Evolutionary conservation across 768 basidiomycete species (phyloP).

Genomic region (Termitomyces sp.): DNA sequence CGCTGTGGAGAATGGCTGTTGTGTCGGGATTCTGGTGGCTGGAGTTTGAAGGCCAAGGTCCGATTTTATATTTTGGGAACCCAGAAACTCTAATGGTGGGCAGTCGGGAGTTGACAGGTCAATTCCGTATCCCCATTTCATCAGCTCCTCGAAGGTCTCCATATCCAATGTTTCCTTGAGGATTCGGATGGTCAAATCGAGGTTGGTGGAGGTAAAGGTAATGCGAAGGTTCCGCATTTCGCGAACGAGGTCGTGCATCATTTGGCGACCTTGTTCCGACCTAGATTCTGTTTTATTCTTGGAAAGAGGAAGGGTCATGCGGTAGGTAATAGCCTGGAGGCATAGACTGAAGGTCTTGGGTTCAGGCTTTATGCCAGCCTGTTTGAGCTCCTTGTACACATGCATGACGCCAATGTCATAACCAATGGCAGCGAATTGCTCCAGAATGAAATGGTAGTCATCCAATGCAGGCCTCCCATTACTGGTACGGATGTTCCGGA

Average conservation of each 20-base stretch:
- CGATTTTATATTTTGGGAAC: constrained; percentile 5
- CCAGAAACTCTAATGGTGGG: constrained; percentile 47
- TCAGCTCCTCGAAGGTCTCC: constrained; percentile 52
- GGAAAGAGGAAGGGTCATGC: constrained; percentile 57
- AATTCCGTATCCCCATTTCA: constrained; percentile 72
- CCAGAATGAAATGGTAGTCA: constrained; percentile 74
- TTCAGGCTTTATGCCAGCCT: constrained; percentile 42
- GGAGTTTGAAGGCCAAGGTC: constrained; percentile 6
- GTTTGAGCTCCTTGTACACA: constrained; percentile 58
- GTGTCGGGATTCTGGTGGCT: constrained; percentile 16
- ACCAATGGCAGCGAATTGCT: constrained; percentile 76
- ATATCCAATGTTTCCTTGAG: constrained; percentile 61
- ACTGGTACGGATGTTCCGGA: constrained; percentile 63
- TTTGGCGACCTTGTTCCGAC: constrained; percentile 39
- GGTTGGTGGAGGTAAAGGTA: constrained; percentile 52
- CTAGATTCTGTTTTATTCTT: constrained; percentile 31
- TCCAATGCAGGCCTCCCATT: constrained; percentile 48
- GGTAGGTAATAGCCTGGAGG: constrained; percentile 69
- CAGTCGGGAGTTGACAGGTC: constrained; percentile 76
- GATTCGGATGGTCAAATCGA: constrained; percentile 68
- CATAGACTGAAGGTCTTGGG: constrained; percentile 58
- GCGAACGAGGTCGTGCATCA: constrained; percentile 48
- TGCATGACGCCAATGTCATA: constrained; percentile 56
- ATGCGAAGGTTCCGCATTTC: constrained; percentile 54
- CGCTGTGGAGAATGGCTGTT: constrained; percentile 54